A percentile compares a stretch with the other conserved stretches of the same genome.
These are phyloP conservation scores for Neurospora intermedia DNA, from an alignment of 495 filamentous ascomycete species.

Conservation along the genomic window DNA sequence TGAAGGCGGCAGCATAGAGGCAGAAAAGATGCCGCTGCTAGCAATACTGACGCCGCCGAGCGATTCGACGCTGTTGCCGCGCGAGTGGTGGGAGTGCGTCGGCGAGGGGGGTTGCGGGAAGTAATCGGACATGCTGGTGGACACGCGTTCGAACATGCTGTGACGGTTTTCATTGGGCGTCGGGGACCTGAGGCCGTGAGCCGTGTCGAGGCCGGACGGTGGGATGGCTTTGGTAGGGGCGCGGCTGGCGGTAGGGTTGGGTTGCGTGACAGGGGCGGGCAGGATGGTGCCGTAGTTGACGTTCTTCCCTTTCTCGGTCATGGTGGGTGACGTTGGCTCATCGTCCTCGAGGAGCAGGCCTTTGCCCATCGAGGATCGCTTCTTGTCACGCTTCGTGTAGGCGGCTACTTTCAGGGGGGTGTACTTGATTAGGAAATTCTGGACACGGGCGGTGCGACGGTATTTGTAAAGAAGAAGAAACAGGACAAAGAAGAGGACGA, in stretches of 20 bases:
- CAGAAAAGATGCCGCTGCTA: constrained; percentile 17
- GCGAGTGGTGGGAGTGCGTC: constrained; percentile 1
- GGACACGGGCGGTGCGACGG: constrained; percentile 14
- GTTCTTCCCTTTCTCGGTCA: constrained; percentile 8
- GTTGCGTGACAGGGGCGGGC: constrained; percentile 5
- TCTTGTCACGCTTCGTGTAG: constrained; percentile 14
- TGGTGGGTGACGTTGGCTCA: constrained; percentile 2
- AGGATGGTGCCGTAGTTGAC: constrained; percentile 11
- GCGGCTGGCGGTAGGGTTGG: background rate
- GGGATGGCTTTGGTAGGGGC: background rate
- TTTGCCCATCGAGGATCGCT: constrained; percentile 20
- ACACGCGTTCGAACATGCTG: constrained; percentile 9
- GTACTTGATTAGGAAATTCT: constrained; percentile 15
- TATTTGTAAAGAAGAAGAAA: constrained; percentile 17
- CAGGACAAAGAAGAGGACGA: constrained; percentile 16
- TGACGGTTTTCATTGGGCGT: background rate
- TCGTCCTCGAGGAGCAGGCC: constrained; percentile 16
- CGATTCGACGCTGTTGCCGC: constrained; percentile 10
- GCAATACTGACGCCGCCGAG: constrained; percentile 15
- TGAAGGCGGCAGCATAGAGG: constrained; percentile 16
- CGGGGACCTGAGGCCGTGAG: background rate
- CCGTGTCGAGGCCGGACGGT: constrained; percentile 1
- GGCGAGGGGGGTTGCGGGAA: constrained; percentile 12
- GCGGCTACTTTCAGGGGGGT: constrained; percentile 17
- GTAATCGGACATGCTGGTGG: constrained; percentile 3